These are phyloP conservation scores for Colletotrichum euphorbiae DNA, from an alignment of 2,329 filamentous ascomycete species.

Conservation along the genomic window DNA sequence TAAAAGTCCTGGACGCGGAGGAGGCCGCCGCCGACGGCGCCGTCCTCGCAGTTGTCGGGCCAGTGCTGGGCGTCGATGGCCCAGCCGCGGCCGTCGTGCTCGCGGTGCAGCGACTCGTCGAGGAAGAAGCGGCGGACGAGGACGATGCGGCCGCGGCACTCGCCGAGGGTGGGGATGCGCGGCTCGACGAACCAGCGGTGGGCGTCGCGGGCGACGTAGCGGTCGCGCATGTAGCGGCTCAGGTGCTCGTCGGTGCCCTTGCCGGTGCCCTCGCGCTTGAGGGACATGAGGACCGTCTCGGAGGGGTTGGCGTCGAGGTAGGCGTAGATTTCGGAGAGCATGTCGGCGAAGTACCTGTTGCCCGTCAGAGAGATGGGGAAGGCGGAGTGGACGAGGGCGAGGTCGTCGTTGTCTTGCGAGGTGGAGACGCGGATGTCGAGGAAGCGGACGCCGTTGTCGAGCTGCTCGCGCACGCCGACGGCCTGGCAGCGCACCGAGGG, in stretches of 20 bases:
- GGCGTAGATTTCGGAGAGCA: conserved; percentile 76
- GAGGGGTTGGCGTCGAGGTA: conserved; percentile 83
- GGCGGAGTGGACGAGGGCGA: conserved; percentile 87
- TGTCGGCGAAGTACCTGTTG: conserved; percentile 79
- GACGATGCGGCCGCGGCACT: conserved; percentile 84
- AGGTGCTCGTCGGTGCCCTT: conserved; percentile 83
- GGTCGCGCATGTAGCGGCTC: conserved; percentile 75
- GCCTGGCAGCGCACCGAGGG: conserved; percentile 95
- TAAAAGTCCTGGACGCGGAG: conserved; percentile 96
- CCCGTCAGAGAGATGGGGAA: conserved; percentile 91
- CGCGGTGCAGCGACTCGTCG: conserved; percentile 62
- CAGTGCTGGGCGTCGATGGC: conserved; percentile 75
- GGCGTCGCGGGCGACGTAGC: conserved; percentile 71
- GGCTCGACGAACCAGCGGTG: conserved; percentile 82
- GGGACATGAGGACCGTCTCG: conserved; percentile 85
- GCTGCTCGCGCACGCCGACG: conserved; percentile 79
- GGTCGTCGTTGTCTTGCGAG: conserved; percentile 67
- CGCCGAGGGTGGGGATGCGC: conserved; percentile 80
- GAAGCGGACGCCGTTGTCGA: conserved; percentile 92
- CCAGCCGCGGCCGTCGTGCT: conserved; percentile 64
- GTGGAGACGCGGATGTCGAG: conserved; percentile 85
- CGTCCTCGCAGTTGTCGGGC: conserved; percentile 90
- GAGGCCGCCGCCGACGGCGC: conserved; percentile 74
- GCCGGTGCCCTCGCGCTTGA: conserved; percentile 93
- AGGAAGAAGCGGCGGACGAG: conserved; percentile 84